phyloP scores from a whole-genome alignment of 2,329 filamentous ascomycete species.

The Phialocephala sp. region DNA sequence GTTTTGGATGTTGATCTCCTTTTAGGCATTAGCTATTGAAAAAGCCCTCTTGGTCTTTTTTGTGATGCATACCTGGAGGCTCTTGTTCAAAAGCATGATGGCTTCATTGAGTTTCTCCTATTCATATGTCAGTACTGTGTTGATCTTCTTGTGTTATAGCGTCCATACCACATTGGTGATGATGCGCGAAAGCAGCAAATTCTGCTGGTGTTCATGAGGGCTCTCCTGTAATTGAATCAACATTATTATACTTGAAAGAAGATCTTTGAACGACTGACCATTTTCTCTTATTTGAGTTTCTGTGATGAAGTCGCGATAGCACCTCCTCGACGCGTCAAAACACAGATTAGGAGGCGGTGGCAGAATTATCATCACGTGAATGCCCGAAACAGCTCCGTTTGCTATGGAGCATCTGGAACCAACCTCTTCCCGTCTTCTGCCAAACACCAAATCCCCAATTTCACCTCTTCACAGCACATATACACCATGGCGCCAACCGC shows the following conservation, averaged over 20 bases:
- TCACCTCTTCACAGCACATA: no score
- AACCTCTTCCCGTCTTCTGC: background rate
- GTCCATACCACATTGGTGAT: conserved; percentile 91
- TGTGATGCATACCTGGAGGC: conserved; percentile 69
- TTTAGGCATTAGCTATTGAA: conserved; percentile 45
- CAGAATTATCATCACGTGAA: conserved; percentile 12
- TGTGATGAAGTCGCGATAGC: conserved; percentile 17
- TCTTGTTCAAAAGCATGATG: conserved; percentile 89
- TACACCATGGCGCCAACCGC: conserved; percentile 40
- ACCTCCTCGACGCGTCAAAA: conserved; percentile 17
- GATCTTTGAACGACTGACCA: background rate
- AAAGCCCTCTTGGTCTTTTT: background rate
- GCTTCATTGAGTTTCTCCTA: conserved; percentile 98
- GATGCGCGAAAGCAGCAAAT: conserved; percentile 88
- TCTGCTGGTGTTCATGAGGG: conserved; percentile 97
- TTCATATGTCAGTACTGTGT: conserved; percentile 18
- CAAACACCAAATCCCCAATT: background rate
- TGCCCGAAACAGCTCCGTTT: conserved; percentile 1
- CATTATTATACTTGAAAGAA: background rate
- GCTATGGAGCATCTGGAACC: background rate
- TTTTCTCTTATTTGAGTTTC: background rate
- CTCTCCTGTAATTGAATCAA: conserved; percentile 70
- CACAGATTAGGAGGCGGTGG: conserved; percentile 2
- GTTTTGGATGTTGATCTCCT: conserved; percentile 96
- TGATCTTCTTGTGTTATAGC: conserved; percentile 8